Percentiles rank a stretch among this genome's conserved stretches.
These are phyloP conservation scores for Alnus glutinosa DNA, from an alignment of 306 rosid genomes.

Conservation along the genomic window DNA sequence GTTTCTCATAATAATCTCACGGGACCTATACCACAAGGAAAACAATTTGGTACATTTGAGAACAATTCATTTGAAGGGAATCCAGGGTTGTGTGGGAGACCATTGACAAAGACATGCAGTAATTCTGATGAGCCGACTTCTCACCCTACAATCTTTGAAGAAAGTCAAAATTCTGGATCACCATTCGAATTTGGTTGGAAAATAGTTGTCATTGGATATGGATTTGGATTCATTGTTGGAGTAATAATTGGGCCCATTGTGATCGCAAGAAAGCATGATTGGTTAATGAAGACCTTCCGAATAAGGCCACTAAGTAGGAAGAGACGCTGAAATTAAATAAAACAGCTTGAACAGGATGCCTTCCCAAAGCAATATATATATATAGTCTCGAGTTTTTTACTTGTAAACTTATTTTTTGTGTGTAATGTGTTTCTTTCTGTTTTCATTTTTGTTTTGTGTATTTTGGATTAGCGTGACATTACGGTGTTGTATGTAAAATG, in stretches of 20 bases:
- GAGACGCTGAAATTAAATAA: no score
- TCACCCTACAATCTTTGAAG: background rate
- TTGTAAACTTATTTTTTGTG: no score
- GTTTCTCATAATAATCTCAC: background rate
- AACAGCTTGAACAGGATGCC: no score
- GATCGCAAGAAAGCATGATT: background rate
- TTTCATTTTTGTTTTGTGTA: no score
- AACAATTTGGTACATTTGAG: conserved; percentile 5
- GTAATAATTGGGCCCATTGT: background rate
- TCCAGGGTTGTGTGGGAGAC: conserved; percentile 13
- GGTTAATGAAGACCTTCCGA: conserved; percentile 1
- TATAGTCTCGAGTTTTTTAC: no score
- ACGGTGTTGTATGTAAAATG: no score
- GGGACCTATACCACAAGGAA: background rate
- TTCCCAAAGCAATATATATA: no score
- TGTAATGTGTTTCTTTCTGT: no score
- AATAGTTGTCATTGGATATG: conserved; percentile 7
- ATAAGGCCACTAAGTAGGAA: background rate
- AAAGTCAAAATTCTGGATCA: background rate
- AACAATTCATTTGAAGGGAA: conserved; percentile 19
- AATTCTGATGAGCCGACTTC: background rate
- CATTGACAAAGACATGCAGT: conserved; percentile 22
- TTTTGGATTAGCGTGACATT: no score
- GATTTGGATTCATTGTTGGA: conserved; percentile 7
- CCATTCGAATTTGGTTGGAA: conserved; percentile 18